Base-by-base conservation (phyloP, 768 basidiomycete genomes). In the Podaxis carcinomalis region DNA sequence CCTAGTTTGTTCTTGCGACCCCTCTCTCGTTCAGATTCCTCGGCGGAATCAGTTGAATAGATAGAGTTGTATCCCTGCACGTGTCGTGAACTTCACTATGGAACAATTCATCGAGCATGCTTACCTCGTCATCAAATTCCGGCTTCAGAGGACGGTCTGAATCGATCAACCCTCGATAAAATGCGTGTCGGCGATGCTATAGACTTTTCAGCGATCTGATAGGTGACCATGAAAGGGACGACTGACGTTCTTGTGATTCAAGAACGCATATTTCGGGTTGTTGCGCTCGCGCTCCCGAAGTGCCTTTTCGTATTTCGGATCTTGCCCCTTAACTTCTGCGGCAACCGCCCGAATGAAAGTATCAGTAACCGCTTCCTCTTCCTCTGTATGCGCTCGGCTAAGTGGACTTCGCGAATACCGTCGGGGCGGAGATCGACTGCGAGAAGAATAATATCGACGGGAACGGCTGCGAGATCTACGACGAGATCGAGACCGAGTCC, bases 21-120 rank as follows among this genome's bases (percentile, higher is more conserved):
- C 16, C 86, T 84, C 70, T 99, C 95, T 21, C 87, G 81, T 68
- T 99, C 97, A 2, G 90, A 92, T 59, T 97, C 95, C 72, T 98
- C 95, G 5, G 87, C 93, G 39, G 94, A 93, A 74, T 98, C 97
- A 19, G 91, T 93, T 0, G 95, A 94, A 72, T 92, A 93, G 3
- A 92, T 78, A 0, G 91, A 93, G 67, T 92, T 89, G 69, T 92
- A 91, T 6, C 93, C 92, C 92, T 94, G 62, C 1, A 55, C 44
- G 32, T 44, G 23, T 19, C 47, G 16, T 36, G 62, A 16, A n/a
- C 36, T 54, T 21, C 42, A 53, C 23, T n/a, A 23, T 40, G 5
- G 10, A 13, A 36, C 14, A 16, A 25, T 40, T 7, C 16, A 50
- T 39, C 52, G 6, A 63, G 46, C 47, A 21, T 47, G 68, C 75